Evolutionary conservation across 805 yeast genomes (phyloP).

Genomic region (Pachysolen tannophilus): DNA sequence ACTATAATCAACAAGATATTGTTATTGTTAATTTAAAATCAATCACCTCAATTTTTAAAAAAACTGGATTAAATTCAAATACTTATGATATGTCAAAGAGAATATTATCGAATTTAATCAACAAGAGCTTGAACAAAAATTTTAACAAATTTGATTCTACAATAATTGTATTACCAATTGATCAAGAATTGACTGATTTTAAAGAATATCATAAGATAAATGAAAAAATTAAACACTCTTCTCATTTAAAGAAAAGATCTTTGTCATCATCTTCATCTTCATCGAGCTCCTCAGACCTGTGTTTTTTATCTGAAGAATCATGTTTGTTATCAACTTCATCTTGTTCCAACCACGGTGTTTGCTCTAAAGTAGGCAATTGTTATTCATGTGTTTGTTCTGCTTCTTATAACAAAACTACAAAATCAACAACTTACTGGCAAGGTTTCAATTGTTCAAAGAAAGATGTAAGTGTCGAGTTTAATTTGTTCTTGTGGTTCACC

Average conservation of each 20-base stretch:
- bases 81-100: constrained; percentile 32
- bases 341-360: constrained; percentile 48
- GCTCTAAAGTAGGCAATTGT: constrained; percentile 33
- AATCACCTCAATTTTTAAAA: constrained; percentile 30
- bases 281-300: constrained; percentile 12
- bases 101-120: constrained; percentile 24
- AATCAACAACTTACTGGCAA: constrained; percentile 44
- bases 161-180: constrained; percentile 24
- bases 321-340: constrained; percentile 38
- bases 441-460: constrained; percentile 58
- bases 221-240: constrained; percentile 3
- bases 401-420: constrained; percentile 30
- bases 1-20: constrained; percentile 16
- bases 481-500: constrained; percentile 62
- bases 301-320: constrained; percentile 35
- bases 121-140: constrained; percentile 11
- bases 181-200: constrained; percentile 15
- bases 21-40: constrained; percentile 35
- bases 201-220: constrained; percentile 5
- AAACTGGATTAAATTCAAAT: constrained; percentile 32
- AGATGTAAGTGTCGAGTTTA: constrained; percentile 59
- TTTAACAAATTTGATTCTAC: constrained; percentile 20
- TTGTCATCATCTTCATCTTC: not conserved
- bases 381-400: constrained; percentile 47
- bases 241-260: not conserved